Evolutionary conservation across 352 stramenopile genomes (phyloP).

Genomic region (Phytophthora agathidicida): DNA sequence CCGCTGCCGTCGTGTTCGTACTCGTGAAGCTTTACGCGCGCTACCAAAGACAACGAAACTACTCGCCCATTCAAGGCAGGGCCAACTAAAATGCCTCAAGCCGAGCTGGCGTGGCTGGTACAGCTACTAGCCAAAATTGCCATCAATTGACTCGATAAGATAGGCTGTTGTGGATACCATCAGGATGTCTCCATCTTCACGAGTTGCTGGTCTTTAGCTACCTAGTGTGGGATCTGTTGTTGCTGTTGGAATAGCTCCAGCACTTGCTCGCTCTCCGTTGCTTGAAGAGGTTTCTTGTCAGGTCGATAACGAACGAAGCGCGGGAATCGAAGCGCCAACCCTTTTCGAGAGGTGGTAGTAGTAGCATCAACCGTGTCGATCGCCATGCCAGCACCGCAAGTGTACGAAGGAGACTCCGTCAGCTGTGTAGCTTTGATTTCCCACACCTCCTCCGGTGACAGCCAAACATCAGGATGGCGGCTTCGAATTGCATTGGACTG

Average conservation of each 20-base stretch:
- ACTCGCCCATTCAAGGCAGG: constrained; percentile 19
- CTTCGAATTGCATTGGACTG: constrained; percentile 58
- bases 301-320: constrained; percentile 95
- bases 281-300: constrained; percentile 96
- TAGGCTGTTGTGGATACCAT: background rate
- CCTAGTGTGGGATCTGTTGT: constrained; percentile 26
- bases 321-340: constrained; percentile 98
- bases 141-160: constrained; percentile 14
- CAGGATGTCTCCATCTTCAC: background rate
- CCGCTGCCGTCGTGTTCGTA: constrained; percentile 11
- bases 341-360: constrained; percentile 48
- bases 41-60: constrained; percentile 17
- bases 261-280: constrained; percentile 96
- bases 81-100: constrained; percentile 5
- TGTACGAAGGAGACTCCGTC: constrained; percentile 96
- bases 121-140: constrained; percentile 7
- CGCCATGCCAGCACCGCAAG: constrained; percentile 57
- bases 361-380: constrained; percentile 2
- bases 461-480: constrained; percentile 93
- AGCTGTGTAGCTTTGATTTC: constrained; percentile 99
- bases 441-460: constrained; percentile 95
- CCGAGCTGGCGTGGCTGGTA: background rate
- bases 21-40: constrained; percentile 16
- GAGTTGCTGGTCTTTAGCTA: background rate
- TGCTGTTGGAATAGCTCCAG: constrained; percentile 60